Evolutionary conservation across 2,329 filamentous ascomycete species (phyloP).

Genomic region (Chalaropsis thielavioides): DNA sequence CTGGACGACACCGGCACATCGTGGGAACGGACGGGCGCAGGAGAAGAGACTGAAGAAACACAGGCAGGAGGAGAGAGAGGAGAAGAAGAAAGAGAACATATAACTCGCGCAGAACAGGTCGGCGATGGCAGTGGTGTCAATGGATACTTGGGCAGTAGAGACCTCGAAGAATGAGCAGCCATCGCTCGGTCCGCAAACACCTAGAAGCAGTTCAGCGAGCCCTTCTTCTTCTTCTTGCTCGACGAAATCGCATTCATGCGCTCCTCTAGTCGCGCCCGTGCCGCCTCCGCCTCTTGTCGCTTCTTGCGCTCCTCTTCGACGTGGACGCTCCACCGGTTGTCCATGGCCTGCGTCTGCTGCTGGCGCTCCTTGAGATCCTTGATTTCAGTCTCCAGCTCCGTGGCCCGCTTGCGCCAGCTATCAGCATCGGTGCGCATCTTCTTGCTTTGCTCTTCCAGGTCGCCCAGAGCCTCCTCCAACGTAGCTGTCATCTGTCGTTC

Average conservation of each 20-base stretch:
- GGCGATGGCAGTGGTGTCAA: background rate
- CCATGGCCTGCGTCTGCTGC: slow-evolving; percentile 33
- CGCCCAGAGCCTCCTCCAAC: slow-evolving; percentile 85
- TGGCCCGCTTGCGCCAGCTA: slow-evolving; percentile 74
- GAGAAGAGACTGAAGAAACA: background rate
- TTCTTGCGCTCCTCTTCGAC: slow-evolving; percentile 96
- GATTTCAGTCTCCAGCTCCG: slow-evolving; percentile 57
- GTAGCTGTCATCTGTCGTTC: slow-evolving; percentile 95
- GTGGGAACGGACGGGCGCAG: background rate
- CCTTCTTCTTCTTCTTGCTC: slow-evolving; percentile 92
- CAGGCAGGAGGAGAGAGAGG: background rate
- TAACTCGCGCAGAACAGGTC: slow-evolving; percentile 1
- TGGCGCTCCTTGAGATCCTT: slow-evolving; percentile 45
- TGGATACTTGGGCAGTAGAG: background rate
- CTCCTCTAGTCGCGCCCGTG: slow-evolving; percentile 78
- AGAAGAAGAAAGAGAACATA: too few species aligned
- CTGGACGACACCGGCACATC: background rate
- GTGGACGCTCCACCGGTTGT: slow-evolving; percentile 58
- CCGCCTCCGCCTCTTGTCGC: slow-evolving; percentile 76
- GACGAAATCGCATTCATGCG: slow-evolving; percentile 81
- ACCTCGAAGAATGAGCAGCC: slow-evolving; percentile 8
- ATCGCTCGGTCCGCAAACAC: slow-evolving; percentile 19
- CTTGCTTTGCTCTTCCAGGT: slow-evolving; percentile 82
- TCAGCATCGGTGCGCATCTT: slow-evolving; percentile 86
- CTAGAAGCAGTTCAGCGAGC: slow-evolving; percentile 94